phyloP scores from a whole-genome alignment of 208 protist species.

The Leishmania tropica region DNA sequence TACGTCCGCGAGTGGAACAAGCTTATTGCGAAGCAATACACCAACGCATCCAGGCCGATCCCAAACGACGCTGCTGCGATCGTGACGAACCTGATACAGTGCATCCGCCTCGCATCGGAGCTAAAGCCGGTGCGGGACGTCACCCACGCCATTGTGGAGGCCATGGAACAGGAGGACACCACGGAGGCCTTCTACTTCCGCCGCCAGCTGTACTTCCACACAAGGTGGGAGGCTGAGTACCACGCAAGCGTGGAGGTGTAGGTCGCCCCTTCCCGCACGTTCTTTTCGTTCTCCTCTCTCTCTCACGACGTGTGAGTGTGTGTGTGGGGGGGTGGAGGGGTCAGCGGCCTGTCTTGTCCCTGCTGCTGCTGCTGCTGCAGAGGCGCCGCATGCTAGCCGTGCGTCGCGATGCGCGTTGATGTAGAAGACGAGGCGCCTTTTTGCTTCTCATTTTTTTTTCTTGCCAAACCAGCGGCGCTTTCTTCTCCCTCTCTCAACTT shows the following conservation, averaged over 20 bases:
- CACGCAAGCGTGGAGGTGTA: constrained; percentile 52
- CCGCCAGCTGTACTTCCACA: constrained; percentile 80
- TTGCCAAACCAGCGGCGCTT: not conserved
- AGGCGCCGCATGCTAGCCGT: not conserved
- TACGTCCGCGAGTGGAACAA: constrained; percentile 60
- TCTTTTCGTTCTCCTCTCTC: not conserved
- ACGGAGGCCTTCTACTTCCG: constrained; percentile 77
- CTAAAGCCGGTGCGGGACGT: constrained; percentile 69
- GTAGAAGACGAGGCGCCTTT: not conserved
- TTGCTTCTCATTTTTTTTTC: not conserved
- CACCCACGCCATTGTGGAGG: constrained; percentile 57
- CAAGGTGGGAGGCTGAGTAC: constrained; percentile 79
- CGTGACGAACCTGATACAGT: constrained; percentile 81
- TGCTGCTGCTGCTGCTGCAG: not conserved
- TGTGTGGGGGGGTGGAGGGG: no score
- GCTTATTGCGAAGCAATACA: constrained; percentile 34
- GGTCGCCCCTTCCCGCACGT: not conserved
- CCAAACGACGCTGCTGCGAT: constrained; percentile 56
- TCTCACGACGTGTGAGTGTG: not conserved
- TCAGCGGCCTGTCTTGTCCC: not conserved
- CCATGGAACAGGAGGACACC: constrained; percentile 21
- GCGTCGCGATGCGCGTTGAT: not conserved
- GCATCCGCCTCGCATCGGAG: constrained; percentile 75
- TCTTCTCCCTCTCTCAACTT: not conserved
- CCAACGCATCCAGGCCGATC: constrained; percentile 21